Conservation (phyloP, 106 monocot genomes). For the Hemerocallis citrina region DNA sequence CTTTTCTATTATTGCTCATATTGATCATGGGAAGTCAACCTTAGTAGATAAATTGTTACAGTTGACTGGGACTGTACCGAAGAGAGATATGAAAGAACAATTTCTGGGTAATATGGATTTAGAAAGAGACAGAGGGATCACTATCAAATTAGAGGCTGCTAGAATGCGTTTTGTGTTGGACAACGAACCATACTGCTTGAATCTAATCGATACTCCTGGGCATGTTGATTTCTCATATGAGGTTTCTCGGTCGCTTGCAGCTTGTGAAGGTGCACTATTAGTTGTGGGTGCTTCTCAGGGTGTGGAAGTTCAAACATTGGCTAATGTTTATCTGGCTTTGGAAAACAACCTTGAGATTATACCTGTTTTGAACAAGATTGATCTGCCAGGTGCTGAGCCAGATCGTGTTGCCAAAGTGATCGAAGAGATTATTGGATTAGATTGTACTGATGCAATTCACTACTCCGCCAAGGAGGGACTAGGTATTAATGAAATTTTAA, state of each 20-base stretch:
- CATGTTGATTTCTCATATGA: conserved; percentile 99
- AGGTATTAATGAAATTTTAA: conserved; percentile 80
- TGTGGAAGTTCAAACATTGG: conserved; percentile 96
- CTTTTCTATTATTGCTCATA: conserved; percentile 94
- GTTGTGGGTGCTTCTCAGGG: conserved; percentile 99
- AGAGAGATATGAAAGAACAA: conserved; percentile 98
- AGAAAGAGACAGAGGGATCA: conserved; percentile 97
- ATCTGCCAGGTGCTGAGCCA: conserved; percentile 92
- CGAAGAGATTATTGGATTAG: conserved; percentile 96
- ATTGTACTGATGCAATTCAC: conserved; percentile 77
- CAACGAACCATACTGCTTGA: conserved; percentile 80
- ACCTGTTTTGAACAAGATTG: conserved; percentile 96
- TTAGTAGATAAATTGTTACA: conserved; percentile 90
- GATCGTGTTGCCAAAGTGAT: conserved; percentile 65
- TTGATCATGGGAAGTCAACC: conserved; percentile 98
- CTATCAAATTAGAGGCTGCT: conserved; percentile 98
- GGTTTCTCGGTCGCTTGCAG: conserved; percentile 97
- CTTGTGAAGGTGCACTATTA: conserved; percentile 97
- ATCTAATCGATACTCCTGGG: conserved; percentile 96
- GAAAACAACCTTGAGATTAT: conserved; percentile 96
- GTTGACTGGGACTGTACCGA: conserved; percentile 84
- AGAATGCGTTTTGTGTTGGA: conserved; percentile 76
- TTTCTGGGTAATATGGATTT: conserved; percentile 98
- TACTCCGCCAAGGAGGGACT: conserved; percentile 99
- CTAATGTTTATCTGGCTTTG: conserved; percentile 96